Base-by-base conservation (phyloP, 352 stramenopile genomes). In the Phytophthora vignae region DNA sequence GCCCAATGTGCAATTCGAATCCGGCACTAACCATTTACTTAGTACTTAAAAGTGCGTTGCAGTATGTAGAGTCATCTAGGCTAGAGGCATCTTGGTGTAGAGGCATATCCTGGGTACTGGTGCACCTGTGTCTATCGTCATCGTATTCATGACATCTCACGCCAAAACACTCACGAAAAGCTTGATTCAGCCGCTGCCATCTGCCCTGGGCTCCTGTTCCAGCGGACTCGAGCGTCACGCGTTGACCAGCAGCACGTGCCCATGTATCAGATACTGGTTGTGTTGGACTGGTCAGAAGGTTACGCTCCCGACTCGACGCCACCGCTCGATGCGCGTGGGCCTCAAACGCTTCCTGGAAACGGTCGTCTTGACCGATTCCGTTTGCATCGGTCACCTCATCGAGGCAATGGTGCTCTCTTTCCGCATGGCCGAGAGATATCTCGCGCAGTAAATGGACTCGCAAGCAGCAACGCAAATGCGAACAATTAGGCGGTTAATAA, bases 201-300 rank as follows among this genome's bases (percentile, higher is more conserved):
- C 40, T 72, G 65, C 55, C 44, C 46, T 60, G 33, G 59, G 44
- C 64, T 59, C 46, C 21, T 65, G 55, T 54, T 70, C 33, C 63
- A 38, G 27, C 33, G 31, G 21, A 58, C 55, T 58, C 57, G 44
- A 62, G 53, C 19, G 50, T 53, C 65, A 72, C 17, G 44, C 12
- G 58, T 59, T 68, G 59, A 59, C 66, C 66, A 73, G 14, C 27
- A 44, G 56, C 64, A 66, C 42, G 52, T 73, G 59, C 40, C 50
- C 29, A 2, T 33, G 42, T 55, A 67, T 73, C 66, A 73, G 66
- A 73, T 21, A 42, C 55, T 55, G 48, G 42, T 49, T 59, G 46
- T 49, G 36, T 15, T 12, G 36, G 36, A 33, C 42, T 21, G 65
- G 67, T 53, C 58, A 73, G 65, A 68, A 73, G 29, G n/a, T 42